These are phyloP conservation scores for Auricularia cornea DNA, from an alignment of 768 basidiomycete genomes.

Conservation along the genomic window DNA sequence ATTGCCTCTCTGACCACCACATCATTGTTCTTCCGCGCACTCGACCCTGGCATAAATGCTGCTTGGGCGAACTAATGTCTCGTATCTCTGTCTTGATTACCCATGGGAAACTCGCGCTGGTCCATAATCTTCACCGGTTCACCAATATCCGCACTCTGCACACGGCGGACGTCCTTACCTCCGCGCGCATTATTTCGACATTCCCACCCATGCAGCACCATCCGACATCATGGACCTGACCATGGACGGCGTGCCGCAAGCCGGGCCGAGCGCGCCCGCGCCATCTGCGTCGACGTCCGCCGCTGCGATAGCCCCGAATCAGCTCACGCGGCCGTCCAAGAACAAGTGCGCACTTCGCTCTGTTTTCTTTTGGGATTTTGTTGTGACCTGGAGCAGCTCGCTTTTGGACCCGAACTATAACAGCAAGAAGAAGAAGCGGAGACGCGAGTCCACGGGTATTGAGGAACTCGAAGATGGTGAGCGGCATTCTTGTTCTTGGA, in stretches of 20 bases:
- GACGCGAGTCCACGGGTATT: conserved; percentile 65
- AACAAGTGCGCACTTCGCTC: conserved; percentile 38
- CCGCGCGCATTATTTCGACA: conserved; percentile 1
- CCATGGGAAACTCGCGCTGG: too few relatives aligned
- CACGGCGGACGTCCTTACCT: too few relatives aligned
- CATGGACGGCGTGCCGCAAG: conserved; percentile 38
- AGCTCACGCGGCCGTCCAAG: conserved; percentile 54
- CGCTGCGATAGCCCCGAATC: conserved; percentile 35
- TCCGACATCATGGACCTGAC: conserved; percentile 32
- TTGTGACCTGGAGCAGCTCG: background rate
- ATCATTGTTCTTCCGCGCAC: background rate
- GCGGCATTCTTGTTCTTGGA: conserved; percentile 11
- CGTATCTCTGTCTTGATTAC: too few relatives aligned
- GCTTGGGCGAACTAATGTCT: too few relatives aligned
- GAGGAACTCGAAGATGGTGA: conserved; percentile 52
- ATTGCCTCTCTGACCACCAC: conserved; percentile 11
- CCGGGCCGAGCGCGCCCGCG: background rate
- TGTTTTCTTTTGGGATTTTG: background rate
- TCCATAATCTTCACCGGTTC: background rate
- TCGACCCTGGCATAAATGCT: too few relatives aligned
- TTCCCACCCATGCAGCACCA: conserved; percentile 7
- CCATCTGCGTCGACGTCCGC: conserved; percentile 26
- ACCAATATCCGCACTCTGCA: too few relatives aligned
- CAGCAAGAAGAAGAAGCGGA: conserved; percentile 55
- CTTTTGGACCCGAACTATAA: background rate